phyloP scores from a whole-genome alignment of 371 early-diverging fungal genomes.

The Choanephora cucurbitarum region DNA sequence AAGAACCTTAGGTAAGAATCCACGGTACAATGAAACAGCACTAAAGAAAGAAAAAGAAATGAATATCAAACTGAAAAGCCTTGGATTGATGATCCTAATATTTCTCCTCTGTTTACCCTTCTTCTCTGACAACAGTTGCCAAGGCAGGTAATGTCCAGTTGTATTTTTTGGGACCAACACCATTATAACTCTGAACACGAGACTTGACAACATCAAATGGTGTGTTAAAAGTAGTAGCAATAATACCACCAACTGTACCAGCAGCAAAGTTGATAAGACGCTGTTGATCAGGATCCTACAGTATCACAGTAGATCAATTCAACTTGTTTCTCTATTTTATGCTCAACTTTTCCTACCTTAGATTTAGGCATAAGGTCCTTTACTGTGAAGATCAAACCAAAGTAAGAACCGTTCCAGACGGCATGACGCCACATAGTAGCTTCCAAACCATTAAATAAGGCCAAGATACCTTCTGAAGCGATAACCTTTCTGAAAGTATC shows the following conservation, averaged over 20 bases:
- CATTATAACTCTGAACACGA: slow-evolving; percentile 87
- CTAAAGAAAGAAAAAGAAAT: slow-evolving; percentile 34
- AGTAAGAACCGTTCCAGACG: slow-evolving; percentile 92
- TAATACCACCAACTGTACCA: slow-evolving; percentile 93
- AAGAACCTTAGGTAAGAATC: slow-evolving; percentile 96
- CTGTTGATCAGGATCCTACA: slow-evolving; percentile 74
- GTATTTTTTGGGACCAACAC: slow-evolving; percentile 70
- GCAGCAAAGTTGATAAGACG: slow-evolving; percentile 89
- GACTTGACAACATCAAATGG: slow-evolving; percentile 98
- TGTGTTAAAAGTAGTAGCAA: slow-evolving; percentile 94
- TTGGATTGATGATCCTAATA: background rate
- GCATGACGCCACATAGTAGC: slow-evolving; percentile 96
- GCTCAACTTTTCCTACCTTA: slow-evolving; percentile 56
- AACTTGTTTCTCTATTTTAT: no score
- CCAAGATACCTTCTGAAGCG: slow-evolving; percentile 74
- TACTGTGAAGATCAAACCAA: slow-evolving; percentile 87
- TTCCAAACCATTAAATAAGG: slow-evolving; percentile 93
- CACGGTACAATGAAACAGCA: slow-evolving; percentile 90
- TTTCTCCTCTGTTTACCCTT: slow-evolving; percentile 63
- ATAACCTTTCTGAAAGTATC: slow-evolving; percentile 78
- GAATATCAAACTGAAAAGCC: background rate
- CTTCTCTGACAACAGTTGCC: slow-evolving; percentile 87
- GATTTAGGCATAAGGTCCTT: slow-evolving; percentile 79
- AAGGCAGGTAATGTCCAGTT: slow-evolving; percentile 88
- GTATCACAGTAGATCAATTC: no score